Evolutionary conservation across 148 eudicot species (phyloP).

Genomic region (Vaccinium macrocarpon): DNA sequence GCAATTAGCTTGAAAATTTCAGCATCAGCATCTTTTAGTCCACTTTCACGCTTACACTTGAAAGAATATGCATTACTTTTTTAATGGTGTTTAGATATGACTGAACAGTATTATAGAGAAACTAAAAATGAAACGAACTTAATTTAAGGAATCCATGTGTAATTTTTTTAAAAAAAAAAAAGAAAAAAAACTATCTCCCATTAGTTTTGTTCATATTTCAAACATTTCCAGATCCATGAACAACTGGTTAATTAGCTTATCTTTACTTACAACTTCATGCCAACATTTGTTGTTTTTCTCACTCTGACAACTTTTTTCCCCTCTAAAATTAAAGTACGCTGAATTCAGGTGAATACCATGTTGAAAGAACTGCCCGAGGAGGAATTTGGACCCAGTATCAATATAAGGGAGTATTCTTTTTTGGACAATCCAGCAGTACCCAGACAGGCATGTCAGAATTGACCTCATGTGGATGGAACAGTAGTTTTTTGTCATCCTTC

Average conservation of each 20-base stretch:
- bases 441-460: slow-evolving; percentile 41
- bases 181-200: background rate
- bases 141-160: background rate
- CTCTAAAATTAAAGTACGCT: background rate
- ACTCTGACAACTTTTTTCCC: background rate
- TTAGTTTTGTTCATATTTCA: background rate
- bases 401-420: slow-evolving; percentile 81
- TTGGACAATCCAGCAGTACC: slow-evolving; percentile 81
- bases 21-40: background rate
- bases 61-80: background rate
- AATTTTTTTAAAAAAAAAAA: background rate
- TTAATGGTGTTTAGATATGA: background rate
- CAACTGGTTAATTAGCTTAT: background rate
- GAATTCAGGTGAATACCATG: slow-evolving; percentile 73
- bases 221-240: background rate
- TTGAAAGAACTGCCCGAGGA: slow-evolving; percentile 53
- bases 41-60: background rate
- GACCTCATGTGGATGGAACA: background rate
- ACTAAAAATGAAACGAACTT: background rate
- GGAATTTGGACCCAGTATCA: slow-evolving; percentile 79
- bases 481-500: background rate
- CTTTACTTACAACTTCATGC: background rate
- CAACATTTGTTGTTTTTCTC: slow-evolving; percentile 6
- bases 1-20: background rate
- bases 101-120: background rate